Evolutionary conservation across 257 asterid species (phyloP).

Genomic region (Ehretia macrophylla): DNA sequence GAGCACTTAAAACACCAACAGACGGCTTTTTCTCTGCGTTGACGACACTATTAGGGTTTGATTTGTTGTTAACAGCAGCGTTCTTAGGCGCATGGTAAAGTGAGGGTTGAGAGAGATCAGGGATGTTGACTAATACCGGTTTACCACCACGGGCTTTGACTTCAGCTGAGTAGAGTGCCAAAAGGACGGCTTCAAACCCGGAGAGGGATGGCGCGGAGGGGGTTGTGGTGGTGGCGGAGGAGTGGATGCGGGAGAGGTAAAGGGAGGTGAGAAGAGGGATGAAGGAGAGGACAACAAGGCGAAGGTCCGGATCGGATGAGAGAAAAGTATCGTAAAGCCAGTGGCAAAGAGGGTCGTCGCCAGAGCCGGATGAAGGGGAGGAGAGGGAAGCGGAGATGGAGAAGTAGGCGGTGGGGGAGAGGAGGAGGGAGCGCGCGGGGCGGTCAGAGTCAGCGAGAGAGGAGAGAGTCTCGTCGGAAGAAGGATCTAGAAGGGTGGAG

Average conservation of each 20-base stretch:
- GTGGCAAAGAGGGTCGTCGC: conserved; percentile 77
- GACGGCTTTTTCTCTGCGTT: conserved; percentile 19
- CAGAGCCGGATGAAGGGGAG: conserved; percentile 59
- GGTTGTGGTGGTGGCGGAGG: conserved; percentile 26
- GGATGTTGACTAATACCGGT: conserved; percentile 58
- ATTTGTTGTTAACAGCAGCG: conserved; percentile 30
- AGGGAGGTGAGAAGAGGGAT: conserved; percentile 58
- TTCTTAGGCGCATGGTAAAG: conserved; percentile 74
- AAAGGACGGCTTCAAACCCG: conserved; percentile 87
- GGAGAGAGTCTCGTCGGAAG: conserved; percentile 25
- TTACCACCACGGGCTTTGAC: conserved; percentile 75
- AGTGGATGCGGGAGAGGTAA: conserved; percentile 70
- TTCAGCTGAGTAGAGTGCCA: conserved; percentile 69
- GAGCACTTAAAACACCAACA: conserved; percentile 62
- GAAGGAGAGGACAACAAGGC: conserved; percentile 74
- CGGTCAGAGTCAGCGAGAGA: conserved; percentile 87
- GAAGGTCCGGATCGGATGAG: conserved; percentile 68
- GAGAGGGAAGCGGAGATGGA: conserved; percentile 53
- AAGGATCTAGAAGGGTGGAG: conserved; percentile 45
- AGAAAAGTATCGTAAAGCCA: conserved; percentile 94
- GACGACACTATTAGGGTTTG: conserved; percentile 24
- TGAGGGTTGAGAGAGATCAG: conserved; percentile 90
- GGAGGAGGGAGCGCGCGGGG: conserved; percentile 89
- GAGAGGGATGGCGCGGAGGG: conserved; percentile 46
- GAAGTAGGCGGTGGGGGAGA: conserved; percentile 64